Evolutionary conservation across 2,329 filamentous ascomycete genomes (phyloP), one percentile per base, ranked within the genome.

Genomic region (Colletotrichum liaoningense): DNA sequence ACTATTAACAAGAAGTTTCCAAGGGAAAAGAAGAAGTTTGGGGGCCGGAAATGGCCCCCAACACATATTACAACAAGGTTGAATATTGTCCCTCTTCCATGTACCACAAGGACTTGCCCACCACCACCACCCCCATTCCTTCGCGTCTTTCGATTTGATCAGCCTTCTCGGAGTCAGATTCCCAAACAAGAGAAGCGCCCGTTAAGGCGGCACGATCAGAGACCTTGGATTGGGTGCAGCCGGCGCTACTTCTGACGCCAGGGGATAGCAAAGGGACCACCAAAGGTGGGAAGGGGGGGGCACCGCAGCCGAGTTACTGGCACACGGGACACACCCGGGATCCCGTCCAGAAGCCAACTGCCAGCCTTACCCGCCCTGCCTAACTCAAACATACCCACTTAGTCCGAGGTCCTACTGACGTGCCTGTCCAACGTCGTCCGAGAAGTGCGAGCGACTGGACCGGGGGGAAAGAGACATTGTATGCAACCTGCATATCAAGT

Each of bases 41-140:
- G 69, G 69, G 69, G 63, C 69, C 63, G n/a, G 19, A 57, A 56
- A 62, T 30, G 46, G 56, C 63, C 69, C 64, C 69, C 42, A 67
- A 54, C 9, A 22, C n/a, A 46, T 26, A 24, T 24, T 30, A 26
- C 22, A 56, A 22, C 56, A 26, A 59, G n/a, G 55, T 28, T n/a
- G 38, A 30, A 35, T 4, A 42, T 42, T 19, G 38, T 42, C 38
- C 38, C 38, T 42, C 38, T 24, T 35, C n/a, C 46, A 24, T 16
- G 63, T 60, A 28, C 63, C 60, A 35, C 26, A n/a, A 49, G 42
- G 42, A 49, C 42, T 19, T 11, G 12, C 19, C 19, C 42, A 49
- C 42, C 42, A 49, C 42, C 42, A 49, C 42, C 19, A 46, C 7
- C 19, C 42, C 42, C 42, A 49, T 22, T 67, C 46, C 24, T 55